Evolutionary conservation across 2,329 filamentous ascomycete genomes (phyloP), one percentile per base, ranked within the genome.

Genomic region (Ophiostoma piceae): DNA sequence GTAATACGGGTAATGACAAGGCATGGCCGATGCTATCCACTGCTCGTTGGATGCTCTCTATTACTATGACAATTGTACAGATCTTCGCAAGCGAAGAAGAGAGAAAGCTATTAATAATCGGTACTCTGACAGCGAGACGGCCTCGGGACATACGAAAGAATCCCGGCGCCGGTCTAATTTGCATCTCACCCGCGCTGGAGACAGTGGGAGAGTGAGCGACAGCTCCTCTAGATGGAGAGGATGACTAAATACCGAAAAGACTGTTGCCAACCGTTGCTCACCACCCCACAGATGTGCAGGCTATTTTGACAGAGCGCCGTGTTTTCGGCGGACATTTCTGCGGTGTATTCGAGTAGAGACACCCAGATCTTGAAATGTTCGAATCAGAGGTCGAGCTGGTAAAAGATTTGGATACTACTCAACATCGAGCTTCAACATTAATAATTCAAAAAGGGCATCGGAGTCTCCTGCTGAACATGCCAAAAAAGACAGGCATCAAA

Each of bases 121-220:
- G 47, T 51, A 7, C 19, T 51, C 19, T n/a, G 16, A 19, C n/a
- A 51, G 19, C 47, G 47, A 51, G 47, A 51, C 47, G 47, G 47
- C 47, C 19, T 51, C 47, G 47, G 47, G 47, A 22, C 16, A 51
- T 35, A 62, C 57, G 29, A 62, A 62, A 62, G 57, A 62, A 62
- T 62, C 9, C 22, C 22, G 57, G 57, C n/a, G 16, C 47, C 16
- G 47, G 16, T 51, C 47, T 51, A 22, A 22, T 9, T 51, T 7
- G 47, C 7, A 19, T 51, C 47, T 41, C 39, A 41, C 39, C 39
- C 39, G 39, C 39, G 39, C 39, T 41, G 39, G 11, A 41, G 39
- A 41, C 14, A 19, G 19, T n/a, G 16, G 22, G 43, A 51, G 16
- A 14, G 39, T 41, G 3, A 14, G 39, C 11, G 39, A 41, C 39